Evolutionary conservation across 1,139 yeast genomes (phyloP).

Genomic region (Zygosaccharomyces sapae): DNA sequence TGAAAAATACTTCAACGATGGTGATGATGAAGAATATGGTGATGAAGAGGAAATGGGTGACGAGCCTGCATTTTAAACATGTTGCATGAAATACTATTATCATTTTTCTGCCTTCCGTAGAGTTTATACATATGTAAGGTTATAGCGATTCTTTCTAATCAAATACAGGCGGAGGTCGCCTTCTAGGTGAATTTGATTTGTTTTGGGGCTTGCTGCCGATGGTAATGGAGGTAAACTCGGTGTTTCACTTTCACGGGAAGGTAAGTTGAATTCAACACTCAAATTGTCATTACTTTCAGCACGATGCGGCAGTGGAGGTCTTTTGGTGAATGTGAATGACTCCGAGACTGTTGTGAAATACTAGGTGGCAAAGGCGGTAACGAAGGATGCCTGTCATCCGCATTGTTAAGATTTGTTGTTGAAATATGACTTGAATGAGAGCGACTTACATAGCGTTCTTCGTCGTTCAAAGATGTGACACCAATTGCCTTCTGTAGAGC

Average conservation of each 20-base stretch:
- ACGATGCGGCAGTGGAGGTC: conserved; percentile 29
- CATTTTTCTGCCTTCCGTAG: not conserved
- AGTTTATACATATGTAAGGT: not conserved
- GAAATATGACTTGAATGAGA: not conserved
- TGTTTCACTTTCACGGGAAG: conserved; percentile 8
- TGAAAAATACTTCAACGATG: conserved; percentile 65
- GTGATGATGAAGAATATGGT: conserved; percentile 49
- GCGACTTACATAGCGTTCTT: conserved; percentile 10
- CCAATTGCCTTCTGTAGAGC: conserved; percentile 38
- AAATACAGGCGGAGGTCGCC: conserved; percentile 29
- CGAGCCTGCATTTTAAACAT: conserved; percentile 59
- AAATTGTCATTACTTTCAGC: not conserved
- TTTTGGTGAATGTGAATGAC: conserved; percentile 15
- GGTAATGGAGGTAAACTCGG: conserved; percentile 30
- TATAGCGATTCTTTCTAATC: not conserved
- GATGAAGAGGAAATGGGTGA: conserved; percentile 52
- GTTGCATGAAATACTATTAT: not conserved
- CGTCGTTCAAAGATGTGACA: conserved; percentile 22
- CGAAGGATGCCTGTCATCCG: conserved; percentile 20
- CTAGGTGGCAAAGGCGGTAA: conserved; percentile 34
- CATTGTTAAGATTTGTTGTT: not conserved
- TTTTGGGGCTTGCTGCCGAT: conserved; percentile 19
- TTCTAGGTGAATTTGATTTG: conserved; percentile 23
- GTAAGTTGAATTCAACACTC: not conserved
- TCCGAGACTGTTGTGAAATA: not conserved